Evolutionary conservation across 2,329 filamentous ascomycete genomes (phyloP), one percentile per base, ranked within the genome.

Genomic region (Calonectria pseudoturangicola): DNA sequence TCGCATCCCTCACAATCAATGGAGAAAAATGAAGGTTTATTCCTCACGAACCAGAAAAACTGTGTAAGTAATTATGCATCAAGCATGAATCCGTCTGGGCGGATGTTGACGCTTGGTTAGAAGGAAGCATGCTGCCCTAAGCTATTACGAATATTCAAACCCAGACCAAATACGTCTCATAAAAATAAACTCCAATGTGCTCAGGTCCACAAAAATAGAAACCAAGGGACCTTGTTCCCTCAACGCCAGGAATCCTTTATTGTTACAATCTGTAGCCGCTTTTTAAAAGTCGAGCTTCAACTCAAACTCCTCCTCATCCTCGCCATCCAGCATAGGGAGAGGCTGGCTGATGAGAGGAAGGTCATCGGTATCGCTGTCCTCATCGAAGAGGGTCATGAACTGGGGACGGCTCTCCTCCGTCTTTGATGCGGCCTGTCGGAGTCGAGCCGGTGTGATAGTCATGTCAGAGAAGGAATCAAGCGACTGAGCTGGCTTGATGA

Each of bases 361-460:
- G 76, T 84, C 79, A 54, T 84, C 78, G 28, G 79, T 63, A 15
- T 83, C 84, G 6, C 86, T 84, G 16, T 85, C 83, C n/a, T 88
- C 87, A 28, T 91, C 88, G 77, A 93, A 92, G 27, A 92, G 90
- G 16, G 87, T 88, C 54, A 91, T 82, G 77, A 92, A 92, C 3
- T 87, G 85, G 0, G 90, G 89, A 28, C 85, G 86, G 68, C 67
- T 72, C 12, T 77, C 77, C 43, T 75, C 71, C 58, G 73, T 68
- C 60, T 74, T 77, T 28, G 73, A 78, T 39, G 74, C 68, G 48
- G 76, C 82, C 25, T 79, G 77, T 15, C 77, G 75, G 9, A 82
- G 70, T 7, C 80, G 82, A 66, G 87, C 85, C 10, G 88, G 88
- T 0, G 88, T 90, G 65, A 90, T 86, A 3, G 88, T 89, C 68